Evolutionary conservation across 495 filamentous ascomycete genomes (phyloP), one percentile per base, ranked within the genome.

Genomic region (Gamarada debralockiae): DNA sequence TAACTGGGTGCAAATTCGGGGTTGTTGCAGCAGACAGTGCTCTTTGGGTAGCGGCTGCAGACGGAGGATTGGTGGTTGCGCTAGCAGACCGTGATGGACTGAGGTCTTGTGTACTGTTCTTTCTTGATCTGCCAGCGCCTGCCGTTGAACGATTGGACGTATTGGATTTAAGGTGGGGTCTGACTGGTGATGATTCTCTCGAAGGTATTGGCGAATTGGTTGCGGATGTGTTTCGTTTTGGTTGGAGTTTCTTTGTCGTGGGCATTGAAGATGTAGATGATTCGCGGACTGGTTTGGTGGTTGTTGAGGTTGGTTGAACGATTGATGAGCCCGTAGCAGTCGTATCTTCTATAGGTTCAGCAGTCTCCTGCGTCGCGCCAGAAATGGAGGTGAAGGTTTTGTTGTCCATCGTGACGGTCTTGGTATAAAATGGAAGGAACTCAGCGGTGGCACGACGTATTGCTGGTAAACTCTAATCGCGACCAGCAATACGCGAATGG

Each of bases 91-190:
- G 77, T 50, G 71, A 73, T 1, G 89, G 89, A 58, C 84, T 90
- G 33, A 75, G 69, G 48, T 92, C 88, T 53, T 84, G 78, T 50
- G 77, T 74, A 52, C 72, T 78, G 65, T 81, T 84, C 69, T 88
- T 89, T 59, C 86, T 80, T 45, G 87, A 85, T 55, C 79, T 73
- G 43, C 76, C 72, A 12, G 71, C 62, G 14, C 66, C 63, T 23
- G 56, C 56, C 17, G 58, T 46, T 9, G 52, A 46, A 44, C 65
- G 67, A 15, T 67, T 57, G n/a, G 66, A 49, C 6, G 52, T 29
- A 24, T 15, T 54, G 7, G 56, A 25, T 55, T 65, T 69, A 24
- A 50, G 58, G 45, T 57, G 54, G 36, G 53, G 71, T 59, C 74
- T 59, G 20, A 65, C 67, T 14, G 76, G 76, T n/a, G 76, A 80